phyloP scores from a whole-genome alignment of 257 asterid species.

The Nyctanthes arbortristis region DNA sequence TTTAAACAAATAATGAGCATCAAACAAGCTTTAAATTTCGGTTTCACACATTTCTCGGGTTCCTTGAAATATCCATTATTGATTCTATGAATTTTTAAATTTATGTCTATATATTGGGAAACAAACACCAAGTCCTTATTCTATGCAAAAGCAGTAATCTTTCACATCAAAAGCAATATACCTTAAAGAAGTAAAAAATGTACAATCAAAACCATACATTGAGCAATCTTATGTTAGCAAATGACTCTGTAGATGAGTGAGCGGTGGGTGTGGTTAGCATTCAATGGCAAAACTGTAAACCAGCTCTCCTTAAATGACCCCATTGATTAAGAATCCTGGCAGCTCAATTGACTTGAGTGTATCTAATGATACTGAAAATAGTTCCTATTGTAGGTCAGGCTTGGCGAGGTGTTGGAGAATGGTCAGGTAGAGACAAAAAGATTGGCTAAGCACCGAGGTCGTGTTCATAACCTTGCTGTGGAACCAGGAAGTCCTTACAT shows the following conservation, averaged over 20 bases:
- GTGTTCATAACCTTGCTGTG: constrained; percentile 81
- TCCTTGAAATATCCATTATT: too few species aligned
- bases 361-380: not conserved
- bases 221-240: not conserved
- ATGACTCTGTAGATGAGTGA: not conserved
- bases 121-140: not conserved
- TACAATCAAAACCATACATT: not conserved
- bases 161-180: not conserved
- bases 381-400: constrained; percentile 62
- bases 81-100: too few species aligned
- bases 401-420: constrained; percentile 56
- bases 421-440: constrained; percentile 65
- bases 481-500: constrained; percentile 80
- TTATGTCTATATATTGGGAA: too few species aligned
- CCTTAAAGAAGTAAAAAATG: not conserved
- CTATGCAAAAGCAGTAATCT: not conserved
- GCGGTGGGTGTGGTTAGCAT: not conserved
- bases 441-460: constrained; percentile 69
- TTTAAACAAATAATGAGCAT: too few species aligned
- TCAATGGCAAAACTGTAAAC: not conserved
- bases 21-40: too few species aligned
- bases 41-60: too few species aligned
- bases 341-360: constrained; percentile 17
- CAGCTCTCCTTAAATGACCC: constrained; percentile 1
- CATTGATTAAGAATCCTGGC: constrained; percentile 8